A percentile compares a stretch with the other conserved stretches of the same genome.
These are phyloP conservation scores for Chaetoceros muelleri DNA, from an alignment of 108 stramenopile species.

Conservation along the genomic window DNA sequence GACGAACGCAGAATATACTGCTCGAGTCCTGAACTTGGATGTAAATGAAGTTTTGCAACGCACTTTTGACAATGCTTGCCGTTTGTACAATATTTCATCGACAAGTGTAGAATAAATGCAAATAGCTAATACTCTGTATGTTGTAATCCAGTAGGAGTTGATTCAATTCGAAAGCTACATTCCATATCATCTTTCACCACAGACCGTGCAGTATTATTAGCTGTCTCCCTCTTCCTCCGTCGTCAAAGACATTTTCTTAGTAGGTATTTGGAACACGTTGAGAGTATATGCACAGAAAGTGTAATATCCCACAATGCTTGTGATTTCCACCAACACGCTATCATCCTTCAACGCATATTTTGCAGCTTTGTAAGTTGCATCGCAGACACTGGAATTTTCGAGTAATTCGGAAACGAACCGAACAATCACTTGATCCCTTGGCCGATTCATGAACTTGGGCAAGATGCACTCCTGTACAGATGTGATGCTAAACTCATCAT, in stretches of 20 bases:
- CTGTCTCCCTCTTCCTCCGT: too few species aligned
- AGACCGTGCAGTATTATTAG: too few species aligned
- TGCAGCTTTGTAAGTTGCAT: slow-evolving; percentile 55
- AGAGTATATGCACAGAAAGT: slow-evolving; percentile 65
- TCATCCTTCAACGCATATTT: slow-evolving; percentile 37
- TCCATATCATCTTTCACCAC: too few species aligned
- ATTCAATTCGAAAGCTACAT: too few species aligned
- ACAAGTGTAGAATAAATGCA: too few species aligned
- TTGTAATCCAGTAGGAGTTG: too few species aligned
- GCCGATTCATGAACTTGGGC: slow-evolving; percentile 35
- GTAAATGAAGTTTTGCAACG: slow-evolving; percentile 13
- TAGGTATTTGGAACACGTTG: slow-evolving; percentile 67
- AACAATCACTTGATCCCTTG: slow-evolving; percentile 51
- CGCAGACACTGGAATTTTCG: slow-evolving; percentile 54
- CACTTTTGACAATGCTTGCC: slow-evolving; percentile 16
- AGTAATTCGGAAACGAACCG: slow-evolving; percentile 59
- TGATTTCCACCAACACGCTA: slow-evolving; percentile 61
- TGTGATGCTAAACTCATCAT: slow-evolving; percentile 33
- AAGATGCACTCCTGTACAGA: slow-evolving; percentile 30
- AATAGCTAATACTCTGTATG: too few species aligned
- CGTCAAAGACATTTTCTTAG: too few species aligned
- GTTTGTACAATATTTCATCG: too few species aligned
- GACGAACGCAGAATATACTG: background rate
- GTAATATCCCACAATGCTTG: slow-evolving; percentile 75
- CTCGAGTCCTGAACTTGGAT: background rate